These are phyloP conservation scores for Nakazawaea holstii DNA, from an alignment of 805 yeast species.

Conservation along the genomic window DNA sequence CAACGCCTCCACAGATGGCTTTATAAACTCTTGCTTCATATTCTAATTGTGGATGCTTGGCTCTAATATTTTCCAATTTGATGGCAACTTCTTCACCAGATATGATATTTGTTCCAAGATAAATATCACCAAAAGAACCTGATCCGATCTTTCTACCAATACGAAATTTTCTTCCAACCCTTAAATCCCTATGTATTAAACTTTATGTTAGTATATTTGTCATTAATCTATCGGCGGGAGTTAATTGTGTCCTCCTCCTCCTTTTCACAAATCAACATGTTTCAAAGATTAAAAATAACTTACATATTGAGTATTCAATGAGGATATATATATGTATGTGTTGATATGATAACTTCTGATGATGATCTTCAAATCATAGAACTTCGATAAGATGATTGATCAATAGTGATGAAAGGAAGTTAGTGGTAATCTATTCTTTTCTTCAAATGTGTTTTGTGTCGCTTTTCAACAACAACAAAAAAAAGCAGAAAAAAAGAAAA, in stretches of 20 bases:
- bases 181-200: conserved; percentile 47
- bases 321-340: no score
- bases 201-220: not conserved
- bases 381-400: no score
- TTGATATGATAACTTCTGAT: no score
- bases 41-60: conserved; percentile 95
- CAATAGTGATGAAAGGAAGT: no score
- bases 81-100: conserved; percentile 98
- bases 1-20: conserved; percentile 93
- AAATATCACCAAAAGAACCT: conserved; percentile 97
- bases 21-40: conserved; percentile 96
- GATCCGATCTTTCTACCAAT: conserved; percentile 94
- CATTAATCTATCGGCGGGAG: not conserved
- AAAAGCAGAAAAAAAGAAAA: no score
- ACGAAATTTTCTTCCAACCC: conserved; percentile 91
- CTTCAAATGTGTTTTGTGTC: no score
- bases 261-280: no score
- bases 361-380: no score
- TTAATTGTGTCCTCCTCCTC: no score
- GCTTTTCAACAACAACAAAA: no score
- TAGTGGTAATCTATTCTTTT: no score
- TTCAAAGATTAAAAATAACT: not conserved
- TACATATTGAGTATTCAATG: not conserved
- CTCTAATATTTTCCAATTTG: conserved; percentile 82
- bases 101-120: conserved; percentile 86